Base-by-base conservation (phyloP, 2,329 filamentous ascomycete species). In the Pseudogymnoascus sp. region DNA sequence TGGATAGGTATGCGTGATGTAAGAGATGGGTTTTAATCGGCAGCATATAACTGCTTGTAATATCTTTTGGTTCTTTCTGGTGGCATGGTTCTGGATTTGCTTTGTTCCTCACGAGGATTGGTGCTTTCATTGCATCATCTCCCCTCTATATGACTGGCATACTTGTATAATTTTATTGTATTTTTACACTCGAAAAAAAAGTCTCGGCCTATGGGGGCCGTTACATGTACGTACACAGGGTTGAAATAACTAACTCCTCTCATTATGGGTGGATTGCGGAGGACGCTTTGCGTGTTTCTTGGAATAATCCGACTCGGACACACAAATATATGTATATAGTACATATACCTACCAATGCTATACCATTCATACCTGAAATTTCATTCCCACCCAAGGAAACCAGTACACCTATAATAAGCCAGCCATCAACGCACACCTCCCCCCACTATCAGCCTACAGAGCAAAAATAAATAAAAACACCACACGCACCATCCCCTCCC, bases 41-140 rank as follows among this genome's bases (percentile, higher is more conserved):
- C 45, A 55, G 45, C 45, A 55, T 33, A 55, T 33, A 33, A 19
- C 12, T 55, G 45, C 45, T 55, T 55, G 45, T 55, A 55, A 55
- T 55, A 55, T 33, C 25, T 33, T 30, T 55, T 12, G 12, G 19
- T n/a, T 14, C 7, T 25, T 45, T 16, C 19, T 25, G 42, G 42
- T 49, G 22, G 45, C 25, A 55, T 30, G 45, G 45, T 52, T 52
- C 25, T 52, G 45, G 45, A 30, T 28, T 14, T n/a, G 12, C 30
- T 23, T 42, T 45, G 22, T 3, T 19, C 25, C 45, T 55, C 45
- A 33, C 9, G 45, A 55, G 45, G 45, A 52, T 30, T 52, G 45
- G 25, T 52, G 45, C 25, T 52, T 52, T 2, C 4, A 23, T 42
- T 42, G 42, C 45, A 52, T 30, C 45, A 12, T 52, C 45, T 52